Percentiles rank a stretch among this genome's conserved stretches.
phyloP scores from a whole-genome alignment of 78 protist species.

The Thecamonas trahens region DNA sequence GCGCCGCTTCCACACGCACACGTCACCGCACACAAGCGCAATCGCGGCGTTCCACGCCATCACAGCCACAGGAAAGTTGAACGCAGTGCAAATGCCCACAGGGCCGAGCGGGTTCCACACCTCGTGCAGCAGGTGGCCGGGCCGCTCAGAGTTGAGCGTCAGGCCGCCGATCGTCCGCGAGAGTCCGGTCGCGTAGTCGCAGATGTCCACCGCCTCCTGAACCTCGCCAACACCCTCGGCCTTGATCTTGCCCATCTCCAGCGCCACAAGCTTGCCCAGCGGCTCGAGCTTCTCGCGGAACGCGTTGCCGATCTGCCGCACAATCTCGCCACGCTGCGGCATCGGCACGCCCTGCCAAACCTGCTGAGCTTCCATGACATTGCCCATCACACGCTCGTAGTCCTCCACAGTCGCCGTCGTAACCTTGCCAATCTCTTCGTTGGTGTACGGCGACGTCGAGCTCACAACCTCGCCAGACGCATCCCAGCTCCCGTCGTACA shows the following conservation, averaged over 20 bases:
- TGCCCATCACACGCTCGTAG: conserved; percentile 48
- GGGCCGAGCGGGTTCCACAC: conserved; percentile 85
- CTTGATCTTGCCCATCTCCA: conserved; percentile 87
- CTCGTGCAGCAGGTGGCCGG: conserved; percentile 70
- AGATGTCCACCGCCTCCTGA: conserved; percentile 83
- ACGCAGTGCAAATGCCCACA: conserved; percentile 84
- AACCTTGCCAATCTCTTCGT: conserved; percentile 38
- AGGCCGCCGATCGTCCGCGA: conserved; percentile 64
- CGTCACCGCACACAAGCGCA: conserved; percentile 36
- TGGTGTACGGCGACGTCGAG: too few species aligned
- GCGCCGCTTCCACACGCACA: conserved; percentile 75
- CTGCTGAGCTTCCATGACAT: conserved; percentile 34
- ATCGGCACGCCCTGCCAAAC: conserved; percentile 53
- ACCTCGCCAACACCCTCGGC: conserved; percentile 86
- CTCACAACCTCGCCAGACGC: conserved; percentile 42
- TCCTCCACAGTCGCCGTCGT: too few species aligned
- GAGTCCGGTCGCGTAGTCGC: conserved; percentile 83
- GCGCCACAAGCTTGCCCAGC: conserved; percentile 68
- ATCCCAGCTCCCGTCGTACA: conserved; percentile 54
- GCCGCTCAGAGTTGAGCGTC: conserved; percentile 79
- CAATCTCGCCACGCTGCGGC: conserved; percentile 86
- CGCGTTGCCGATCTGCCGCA: conserved; percentile 66
- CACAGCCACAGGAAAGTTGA: conserved; percentile 91
- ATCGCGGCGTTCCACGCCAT: conserved; percentile 82
- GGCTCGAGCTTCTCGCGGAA: conserved; percentile 49